Conservation (phyloP, 2,329 filamentous ascomycete genomes). For the Didymella glomerata region DNA sequence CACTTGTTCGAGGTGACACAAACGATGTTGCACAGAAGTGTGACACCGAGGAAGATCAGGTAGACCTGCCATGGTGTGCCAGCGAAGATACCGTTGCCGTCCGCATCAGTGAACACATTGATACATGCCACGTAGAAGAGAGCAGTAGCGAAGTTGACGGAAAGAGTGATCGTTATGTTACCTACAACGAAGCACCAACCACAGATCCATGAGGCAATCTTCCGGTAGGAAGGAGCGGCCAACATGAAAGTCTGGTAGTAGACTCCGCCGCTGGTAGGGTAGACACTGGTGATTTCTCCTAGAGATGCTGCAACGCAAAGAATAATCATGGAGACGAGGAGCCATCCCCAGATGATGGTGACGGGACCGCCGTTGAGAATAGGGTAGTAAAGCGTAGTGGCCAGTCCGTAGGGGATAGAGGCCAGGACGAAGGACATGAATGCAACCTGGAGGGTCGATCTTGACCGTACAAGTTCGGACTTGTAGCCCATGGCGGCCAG, state of each 20-base stretch:
- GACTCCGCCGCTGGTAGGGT: constrained; percentile 78
- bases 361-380: constrained; percentile 71
- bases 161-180: constrained; percentile 82
- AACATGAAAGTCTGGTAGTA: constrained; percentile 85
- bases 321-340: constrained; percentile 73
- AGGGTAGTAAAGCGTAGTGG: constrained; percentile 74
- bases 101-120: constrained; percentile 61
- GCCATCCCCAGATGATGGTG: constrained; percentile 77
- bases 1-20: constrained; percentile 63
- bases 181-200: constrained; percentile 81
- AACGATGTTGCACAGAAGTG: constrained; percentile 60
- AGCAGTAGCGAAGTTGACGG: constrained; percentile 78
- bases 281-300: constrained; percentile 78
- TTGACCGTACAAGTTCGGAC: constrained; percentile 69
- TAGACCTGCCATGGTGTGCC: constrained; percentile 57
- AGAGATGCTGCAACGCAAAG: constrained; percentile 73
- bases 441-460: constrained; percentile 73
- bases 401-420: constrained; percentile 76
- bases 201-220: constrained; percentile 73
- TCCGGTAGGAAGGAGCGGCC: constrained; percentile 67
- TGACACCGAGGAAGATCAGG: constrained; percentile 60
- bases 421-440: constrained; percentile 82
- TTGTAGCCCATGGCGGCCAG: constrained; percentile 72
- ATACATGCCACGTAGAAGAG: constrained; percentile 64
- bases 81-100: constrained; percentile 57